Evolutionary conservation across 495 filamentous ascomycete species (phyloP).

Genomic region (Xylaria intraflava): DNA sequence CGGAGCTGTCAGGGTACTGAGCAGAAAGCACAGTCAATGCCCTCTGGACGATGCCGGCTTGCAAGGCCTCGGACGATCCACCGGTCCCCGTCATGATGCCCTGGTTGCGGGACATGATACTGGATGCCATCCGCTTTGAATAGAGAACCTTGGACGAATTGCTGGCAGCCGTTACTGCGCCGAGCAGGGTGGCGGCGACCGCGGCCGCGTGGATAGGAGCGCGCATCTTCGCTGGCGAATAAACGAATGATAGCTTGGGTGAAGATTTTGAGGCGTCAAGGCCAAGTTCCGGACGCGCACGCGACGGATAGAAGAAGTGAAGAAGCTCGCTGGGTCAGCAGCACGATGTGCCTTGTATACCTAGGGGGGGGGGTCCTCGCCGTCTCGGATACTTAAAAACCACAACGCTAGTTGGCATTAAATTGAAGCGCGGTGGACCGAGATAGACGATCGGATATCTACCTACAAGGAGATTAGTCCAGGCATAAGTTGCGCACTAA

Average conservation of each 20-base stretch:
- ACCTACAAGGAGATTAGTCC: too few species aligned
- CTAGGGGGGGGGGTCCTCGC: too few species aligned
- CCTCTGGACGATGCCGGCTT: conserved; percentile 36
- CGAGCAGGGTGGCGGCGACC: conserved; percentile 9
- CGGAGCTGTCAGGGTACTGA: conserved; percentile 22
- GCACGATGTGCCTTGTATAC: too few species aligned
- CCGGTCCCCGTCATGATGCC: conserved; percentile 29
- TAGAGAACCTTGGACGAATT: conserved; percentile 10
- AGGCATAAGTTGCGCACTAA: too few species aligned
- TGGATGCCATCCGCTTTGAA: conserved; percentile 40
- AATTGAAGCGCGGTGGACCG: too few species aligned
- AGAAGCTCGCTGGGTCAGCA: too few species aligned
- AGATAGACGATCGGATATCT: too few species aligned
- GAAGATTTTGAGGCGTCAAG: background rate
- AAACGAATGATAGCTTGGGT: background rate
- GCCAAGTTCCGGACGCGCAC: background rate
- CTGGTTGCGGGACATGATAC: conserved; percentile 38
- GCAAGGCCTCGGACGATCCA: conserved; percentile 30
- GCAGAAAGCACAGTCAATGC: conserved; percentile 29
- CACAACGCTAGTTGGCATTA: too few species aligned
- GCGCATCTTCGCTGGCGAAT: conserved; percentile 1
- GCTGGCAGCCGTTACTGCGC: conserved; percentile 1
- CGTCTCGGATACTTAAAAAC: too few species aligned
- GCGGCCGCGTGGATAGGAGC: conserved; percentile 1
- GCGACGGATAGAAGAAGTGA: background rate